Conservation (phyloP, 495 filamentous ascomycete species). For the Hypoxylon cercidicola region DNA sequence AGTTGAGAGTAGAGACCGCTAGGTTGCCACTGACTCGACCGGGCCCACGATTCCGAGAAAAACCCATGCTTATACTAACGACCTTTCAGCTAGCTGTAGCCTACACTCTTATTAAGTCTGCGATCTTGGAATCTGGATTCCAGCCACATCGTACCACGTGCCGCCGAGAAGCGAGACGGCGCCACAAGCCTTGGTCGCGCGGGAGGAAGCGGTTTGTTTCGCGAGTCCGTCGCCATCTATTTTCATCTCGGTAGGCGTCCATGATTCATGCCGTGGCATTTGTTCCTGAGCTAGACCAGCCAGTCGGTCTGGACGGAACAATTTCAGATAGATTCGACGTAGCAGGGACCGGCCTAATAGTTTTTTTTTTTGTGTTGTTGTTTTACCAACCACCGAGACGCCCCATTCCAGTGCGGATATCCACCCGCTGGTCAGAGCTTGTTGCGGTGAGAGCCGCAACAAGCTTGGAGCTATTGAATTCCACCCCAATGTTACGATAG, state of each 20-base stretch:
- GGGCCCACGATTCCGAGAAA: constrained; percentile 27
- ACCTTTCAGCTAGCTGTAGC: neutral
- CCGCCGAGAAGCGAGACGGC: constrained; percentile 22
- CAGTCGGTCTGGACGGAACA: neutral
- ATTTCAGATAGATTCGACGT: constrained; percentile 21
- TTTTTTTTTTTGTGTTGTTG: neutral
- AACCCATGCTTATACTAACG: constrained; percentile 4
- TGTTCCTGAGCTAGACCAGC: constrained; percentile 6
- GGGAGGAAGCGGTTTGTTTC: constrained; percentile 23
- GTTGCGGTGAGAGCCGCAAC: constrained; percentile 43
- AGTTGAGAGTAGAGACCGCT: constrained; percentile 7
- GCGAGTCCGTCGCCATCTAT: neutral
- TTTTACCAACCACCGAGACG: constrained; percentile 2
- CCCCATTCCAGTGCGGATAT: constrained; percentile 14
- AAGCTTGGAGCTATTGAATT: constrained; percentile 14
- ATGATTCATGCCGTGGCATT: constrained; percentile 10
- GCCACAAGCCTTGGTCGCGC: constrained; percentile 12
- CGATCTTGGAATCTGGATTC: constrained; percentile 11
- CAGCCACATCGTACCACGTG: constrained; percentile 11
- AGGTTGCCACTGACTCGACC: constrained; percentile 2
- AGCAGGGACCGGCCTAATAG: constrained; percentile 8
- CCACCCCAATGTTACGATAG: constrained; percentile 16
- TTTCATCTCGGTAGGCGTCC: constrained; percentile 4
- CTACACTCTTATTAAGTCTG: constrained; percentile 1
- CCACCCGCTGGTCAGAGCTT: constrained; percentile 25